Percentiles rank a stretch among this genome's conserved stretches.
Evolutionary conservation across 768 basidiomycete species (phyloP).

Genomic region (Russula sp.): DNA sequence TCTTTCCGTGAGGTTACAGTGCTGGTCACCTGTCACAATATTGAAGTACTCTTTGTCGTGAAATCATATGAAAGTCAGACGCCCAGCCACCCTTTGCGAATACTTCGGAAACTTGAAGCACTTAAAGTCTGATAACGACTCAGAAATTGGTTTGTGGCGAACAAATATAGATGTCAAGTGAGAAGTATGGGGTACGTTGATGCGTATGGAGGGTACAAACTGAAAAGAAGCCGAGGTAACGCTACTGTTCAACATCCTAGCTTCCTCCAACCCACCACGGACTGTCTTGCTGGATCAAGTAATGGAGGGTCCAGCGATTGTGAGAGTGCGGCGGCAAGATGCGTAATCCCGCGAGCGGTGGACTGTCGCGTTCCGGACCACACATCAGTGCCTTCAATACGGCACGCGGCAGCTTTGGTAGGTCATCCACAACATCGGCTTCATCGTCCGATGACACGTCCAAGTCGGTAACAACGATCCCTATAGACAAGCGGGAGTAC

Average conservation of each 20-base stretch:
- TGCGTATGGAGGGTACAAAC: neutral
- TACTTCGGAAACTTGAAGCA: neutral
- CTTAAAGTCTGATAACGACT: neutral
- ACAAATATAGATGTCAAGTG: neutral
- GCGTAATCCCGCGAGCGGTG: neutral
- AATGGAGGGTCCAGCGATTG: neutral
- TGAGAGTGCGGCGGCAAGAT: neutral
- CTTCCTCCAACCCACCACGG: conserved; percentile 13
- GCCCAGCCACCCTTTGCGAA: neutral
- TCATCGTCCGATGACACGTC: conserved; percentile 30
- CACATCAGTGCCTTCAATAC: conserved; percentile 17
- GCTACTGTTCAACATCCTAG: conserved; percentile 22
- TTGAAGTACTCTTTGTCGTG: neutral
- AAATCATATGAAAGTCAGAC: neutral
- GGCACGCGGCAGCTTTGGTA: conserved; percentile 22
- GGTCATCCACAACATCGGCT: conserved; percentile 11
- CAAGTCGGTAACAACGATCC: conserved; percentile 31
- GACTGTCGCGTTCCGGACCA: conserved; percentile 4
- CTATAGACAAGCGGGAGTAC: neutral
- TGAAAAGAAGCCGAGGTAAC: too few species aligned
- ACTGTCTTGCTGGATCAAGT: neutral
- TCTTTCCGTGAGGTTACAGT: neutral
- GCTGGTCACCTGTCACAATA: neutral
- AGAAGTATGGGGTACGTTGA: neutral
- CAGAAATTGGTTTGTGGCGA: neutral